Base-by-base conservation (phyloP, 2,329 filamentous ascomycete species). In the Zasmidium cellare region DNA sequence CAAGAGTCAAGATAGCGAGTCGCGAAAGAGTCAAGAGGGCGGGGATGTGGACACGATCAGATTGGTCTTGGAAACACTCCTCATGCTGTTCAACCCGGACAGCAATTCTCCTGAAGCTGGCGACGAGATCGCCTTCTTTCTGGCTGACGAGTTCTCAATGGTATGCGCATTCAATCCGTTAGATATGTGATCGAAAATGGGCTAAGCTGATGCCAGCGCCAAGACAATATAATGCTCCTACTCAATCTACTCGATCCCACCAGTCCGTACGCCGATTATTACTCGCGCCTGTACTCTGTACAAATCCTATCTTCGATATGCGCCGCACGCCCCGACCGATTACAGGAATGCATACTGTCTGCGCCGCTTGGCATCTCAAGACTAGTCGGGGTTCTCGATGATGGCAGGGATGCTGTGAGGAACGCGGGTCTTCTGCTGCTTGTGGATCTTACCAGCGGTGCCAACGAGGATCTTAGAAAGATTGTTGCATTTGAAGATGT, bases 121-220 rank as follows among this genome's bases (percentile, higher is more conserved):
- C 14, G 93, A 97, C 64, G 94, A 99, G 76, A 96, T 99, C 67
- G 89, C 89, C 18, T 80, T 97, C 24, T 99, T 94, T 92, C 82
- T 99, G 58, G 94, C 94, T 54, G 94, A 99, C 76, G 93, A 97
- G 75, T 99, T 99, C 73, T 97, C 94, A 31, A 92, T 96, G 81
- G 85, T 87, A 79, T 64, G 76, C 70, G 24, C 41, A n/a, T 49
- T 23, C 50, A 46, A 46, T 19, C 22, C 38, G 22, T 44, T 31
- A 51, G 47, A 18, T 22, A 19, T 47, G 48, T 31, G 44, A 25
- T 54, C 48, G 54, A 50, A 49, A 54, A 59, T 62, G 61, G 69
- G 70, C 81, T 85, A 79, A 85, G 78, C 74, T 75, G 73, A 78
- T 76, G 67, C 73, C 79, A 87, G 84, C 87, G 91, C 62, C 92